Evolutionary conservation across 2,329 filamentous ascomycete species (phyloP).

Genomic region (Penicillium sp.): DNA sequence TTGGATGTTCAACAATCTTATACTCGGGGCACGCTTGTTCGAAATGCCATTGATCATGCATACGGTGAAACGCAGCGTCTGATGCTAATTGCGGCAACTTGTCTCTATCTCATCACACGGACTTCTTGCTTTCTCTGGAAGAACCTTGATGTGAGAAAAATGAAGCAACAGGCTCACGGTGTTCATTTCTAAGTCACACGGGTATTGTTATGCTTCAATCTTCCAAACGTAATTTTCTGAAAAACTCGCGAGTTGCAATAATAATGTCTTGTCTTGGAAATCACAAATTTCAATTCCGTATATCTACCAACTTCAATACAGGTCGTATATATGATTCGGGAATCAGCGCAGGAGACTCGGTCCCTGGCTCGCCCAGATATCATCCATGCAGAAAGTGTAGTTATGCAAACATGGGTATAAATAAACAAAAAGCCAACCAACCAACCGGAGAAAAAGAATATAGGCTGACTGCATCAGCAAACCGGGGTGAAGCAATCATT

Average conservation of each 20-base stretch:
- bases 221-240: no score
- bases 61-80: constrained; percentile 13
- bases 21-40: background rate
- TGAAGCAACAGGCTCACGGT: constrained; percentile 16
- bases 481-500: constrained; percentile 1
- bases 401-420: constrained; percentile 18
- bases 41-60: constrained; percentile 9
- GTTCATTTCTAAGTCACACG: constrained; percentile 3
- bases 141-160: constrained; percentile 12
- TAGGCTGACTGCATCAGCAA: background rate
- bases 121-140: constrained; percentile 11
- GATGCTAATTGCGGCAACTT: constrained; percentile 10
- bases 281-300: constrained; percentile 3
- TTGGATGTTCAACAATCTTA: constrained; percentile 5
- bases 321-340: constrained; percentile 7
- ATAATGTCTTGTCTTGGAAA: no score
- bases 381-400: constrained; percentile 8
- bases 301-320: constrained; percentile 10
- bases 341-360: background rate
- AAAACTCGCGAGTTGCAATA: no score
- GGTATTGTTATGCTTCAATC: no score
- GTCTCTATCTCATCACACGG: constrained; percentile 14
- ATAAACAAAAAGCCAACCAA: background rate
- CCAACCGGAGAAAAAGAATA: background rate
- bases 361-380: background rate